Evolutionary conservation across 148 eudicot species (phyloP), one percentile per base, ranked within the genome.

Genomic region (Arbutus unedo): DNA sequence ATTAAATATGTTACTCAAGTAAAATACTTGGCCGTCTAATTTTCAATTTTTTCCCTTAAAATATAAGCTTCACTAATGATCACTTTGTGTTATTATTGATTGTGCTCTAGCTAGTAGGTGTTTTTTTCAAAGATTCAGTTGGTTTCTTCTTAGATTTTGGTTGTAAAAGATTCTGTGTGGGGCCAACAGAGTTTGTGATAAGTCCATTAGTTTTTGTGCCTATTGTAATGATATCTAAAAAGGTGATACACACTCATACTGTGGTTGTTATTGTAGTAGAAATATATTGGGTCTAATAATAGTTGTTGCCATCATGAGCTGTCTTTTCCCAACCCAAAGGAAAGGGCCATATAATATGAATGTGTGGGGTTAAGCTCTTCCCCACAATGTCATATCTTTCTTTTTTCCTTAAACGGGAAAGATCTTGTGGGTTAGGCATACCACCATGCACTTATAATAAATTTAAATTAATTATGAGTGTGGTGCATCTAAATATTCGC

Each of bases 321-420:
- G 64, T 82, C 75, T 21, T 47, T 47, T 74, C 79, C 79, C 41
- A 77, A 44, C 62, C 67, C 47, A 82, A 76, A 77, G 25, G 66
- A 41, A 51, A 48, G 4, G 23, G 21, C 50, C 60, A 19, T 76
- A 67, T 76, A 71, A 81, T 21, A 71, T 71, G 70, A 31, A 38
- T 23, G 14, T 49, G 74, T 76, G 84, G 79, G 60, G 38, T 74
- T 59, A 11, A 48, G 57, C 59, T 60, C 72, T 16, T 53, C 77
- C 56, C 53, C 70, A 59, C 11, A 71, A 81, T 44, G 44, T 16
- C 23, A 41, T 62, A 6, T 15, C 16, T 16, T 10, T 41, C 41
- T 47, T 82, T 82, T 81, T 54, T 8, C 78, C 78, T 74, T 60
- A 82, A 59, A 13, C 48, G 49, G 74, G 49, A 76, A 76, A 72